Evolutionary conservation across 768 basidiomycete genomes (phyloP), one percentile per base, ranked within the genome.

Genomic region (Tephrocybe sp.): DNA sequence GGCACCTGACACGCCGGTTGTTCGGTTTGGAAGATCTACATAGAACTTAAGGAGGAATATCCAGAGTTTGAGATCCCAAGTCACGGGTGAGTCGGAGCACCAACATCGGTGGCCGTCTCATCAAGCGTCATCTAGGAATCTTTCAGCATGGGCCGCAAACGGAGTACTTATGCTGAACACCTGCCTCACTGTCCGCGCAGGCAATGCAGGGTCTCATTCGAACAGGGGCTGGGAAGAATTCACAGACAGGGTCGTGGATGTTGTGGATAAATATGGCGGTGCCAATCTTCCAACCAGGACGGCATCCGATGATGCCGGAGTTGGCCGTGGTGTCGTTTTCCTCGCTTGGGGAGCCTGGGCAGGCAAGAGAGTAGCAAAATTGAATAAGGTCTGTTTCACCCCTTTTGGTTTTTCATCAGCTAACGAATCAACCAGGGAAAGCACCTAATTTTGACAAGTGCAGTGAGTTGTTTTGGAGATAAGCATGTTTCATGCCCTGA

Each of bases 141-240:
- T 98, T 36, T 80, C 82, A 5, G 66, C 75, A 16, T 93, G 92
- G 87, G 91, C 93, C 1, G 73, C 82, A 52, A 85, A 86, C 49
- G 95, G 95, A 43, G 94, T 98, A 32, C 75, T 97, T 52, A 79
- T 96, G 66, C 79, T 97, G 39, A 98, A 97, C 71, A 90, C 92
- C n/a, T 88, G 86, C 51, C 76, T 98, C 41, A 96, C 95, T 2
- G 95, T 97, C 31, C 79, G 82, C 46, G 87, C 88, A 0, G 77
- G 78, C 49, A 58, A 78, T 47, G 82, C 95, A 15, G 89, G 80
- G 30, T 93, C 92, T 44, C 95, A 97, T 67, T 79, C 84, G 32
- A 80, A 82, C 59, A 84, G 77, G 66, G 95, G 95, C 48, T 97
- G 95, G 95, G 92, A 97, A 65, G 68, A 77, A 43, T 97, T 96